phyloP scores from a whole-genome alignment of 495 filamentous ascomycete species.

The Penicillium canariense region DNA sequence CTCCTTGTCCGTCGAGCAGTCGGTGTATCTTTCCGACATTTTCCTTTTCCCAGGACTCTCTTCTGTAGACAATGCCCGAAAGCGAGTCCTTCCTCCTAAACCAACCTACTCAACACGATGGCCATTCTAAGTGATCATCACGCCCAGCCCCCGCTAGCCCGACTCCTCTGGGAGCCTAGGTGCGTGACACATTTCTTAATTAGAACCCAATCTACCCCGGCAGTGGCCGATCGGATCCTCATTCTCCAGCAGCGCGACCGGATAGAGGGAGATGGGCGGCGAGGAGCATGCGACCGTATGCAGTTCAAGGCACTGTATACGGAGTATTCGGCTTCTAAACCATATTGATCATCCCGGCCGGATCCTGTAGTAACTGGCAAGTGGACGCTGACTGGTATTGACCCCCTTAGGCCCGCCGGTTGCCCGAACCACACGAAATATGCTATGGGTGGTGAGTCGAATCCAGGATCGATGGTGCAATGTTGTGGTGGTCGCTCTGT shows the following conservation, averaged over 20 bases:
- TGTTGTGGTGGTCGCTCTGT: slow-evolving; percentile 4
- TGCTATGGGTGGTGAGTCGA: slow-evolving; percentile 32
- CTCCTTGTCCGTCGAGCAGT: not conserved
- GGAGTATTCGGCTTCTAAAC: slow-evolving; percentile 2
- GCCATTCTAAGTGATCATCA: slow-evolving; percentile 6
- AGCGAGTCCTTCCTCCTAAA: not conserved
- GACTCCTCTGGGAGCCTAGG: slow-evolving; percentile 40
- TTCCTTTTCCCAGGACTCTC: not conserved
- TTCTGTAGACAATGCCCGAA: not conserved
- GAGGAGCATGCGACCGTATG: slow-evolving; percentile 16
- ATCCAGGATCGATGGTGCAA: slow-evolving; percentile 32
- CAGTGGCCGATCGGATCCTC: not conserved
- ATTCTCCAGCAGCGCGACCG: not conserved
- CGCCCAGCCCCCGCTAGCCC: slow-evolving; percentile 27
- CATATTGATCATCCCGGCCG: not conserved
- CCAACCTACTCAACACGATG: slow-evolving; percentile 11
- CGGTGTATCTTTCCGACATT: not conserved
- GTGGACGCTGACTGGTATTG: not conserved
- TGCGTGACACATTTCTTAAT: slow-evolving; percentile 21
- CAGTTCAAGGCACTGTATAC: not conserved
- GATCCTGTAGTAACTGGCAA: not conserved
- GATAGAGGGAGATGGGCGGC: not conserved
- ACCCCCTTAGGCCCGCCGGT: slow-evolving; percentile 13
- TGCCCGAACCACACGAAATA: slow-evolving; percentile 22
- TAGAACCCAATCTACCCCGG: not conserved